Evolutionary conservation across 768 basidiomycete species (phyloP), one percentile per base, ranked within the genome.

Genomic region (Boletus sp.): DNA sequence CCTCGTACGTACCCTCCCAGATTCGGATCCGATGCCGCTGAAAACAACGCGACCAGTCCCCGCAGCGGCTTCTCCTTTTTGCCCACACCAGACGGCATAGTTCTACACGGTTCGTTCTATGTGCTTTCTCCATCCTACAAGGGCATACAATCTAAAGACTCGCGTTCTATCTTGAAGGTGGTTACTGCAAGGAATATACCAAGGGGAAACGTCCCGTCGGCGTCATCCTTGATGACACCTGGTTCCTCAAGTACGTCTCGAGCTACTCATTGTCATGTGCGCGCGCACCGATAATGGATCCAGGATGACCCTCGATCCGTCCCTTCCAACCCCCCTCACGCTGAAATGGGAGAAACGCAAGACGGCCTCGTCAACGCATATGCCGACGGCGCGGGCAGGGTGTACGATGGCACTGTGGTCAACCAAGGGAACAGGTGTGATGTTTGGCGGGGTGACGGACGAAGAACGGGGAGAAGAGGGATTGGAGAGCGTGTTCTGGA

Each of bases 371-470:
- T 68, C 69, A 15, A 33, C 65, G 1, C 62, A 73, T 35, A 84
- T 86, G 0, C 93, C 93, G 0, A 77, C 82, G 0, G 66, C 86
- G 5, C 82, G 92, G 4, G 88, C 85, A 0, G 94, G 94, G 1
- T 91, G 89, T 61, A 93, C 92, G 4, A 96, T 96, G 94, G 76
- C 89, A 0, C 73, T 87, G 0, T 96, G 94, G 94, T 51, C 69
- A 0, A 71, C 80, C 20, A 88, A 85, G 62, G 77, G 74, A 28
- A 85, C 83, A 54, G 92, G 93, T 1, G 75, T 97, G 2, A 69
- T 94, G 49, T 97, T 95, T 66, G 94, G 94, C 12, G 94, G 87
- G 4, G 94, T 96, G 0, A 88, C 84, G 5, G 94, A 97, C 58
- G 90, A 93, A 58, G 94, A 96, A 62, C 84, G 78, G 18, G 80